Conservation (phyloP, 148 eudicot species). For the Bassia scoparia region DNA sequence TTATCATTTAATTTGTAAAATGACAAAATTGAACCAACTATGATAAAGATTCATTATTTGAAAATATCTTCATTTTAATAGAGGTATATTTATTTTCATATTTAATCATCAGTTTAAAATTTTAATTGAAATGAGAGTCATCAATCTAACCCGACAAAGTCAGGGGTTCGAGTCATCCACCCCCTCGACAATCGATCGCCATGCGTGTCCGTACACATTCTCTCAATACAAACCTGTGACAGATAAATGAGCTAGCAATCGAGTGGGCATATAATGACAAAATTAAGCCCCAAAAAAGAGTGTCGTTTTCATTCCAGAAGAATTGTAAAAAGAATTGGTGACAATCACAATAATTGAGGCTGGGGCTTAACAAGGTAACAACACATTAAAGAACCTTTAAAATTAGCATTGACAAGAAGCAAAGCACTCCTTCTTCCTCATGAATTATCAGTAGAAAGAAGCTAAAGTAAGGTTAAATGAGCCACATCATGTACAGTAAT, state of each 20-base stretch:
- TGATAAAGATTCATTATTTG: not conserved
- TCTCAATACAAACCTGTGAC: not conserved
- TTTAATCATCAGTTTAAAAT: no score
- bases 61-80: no score
- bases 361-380: not conserved
- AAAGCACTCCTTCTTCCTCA: conserved; percentile 2
- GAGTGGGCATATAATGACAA: not conserved
- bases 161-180: no score
- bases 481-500: conserved; percentile 3
- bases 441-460: no score
- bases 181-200: no score
- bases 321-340: not conserved
- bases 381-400: not conserved
- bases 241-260: not conserved
- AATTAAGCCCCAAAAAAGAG: not conserved
- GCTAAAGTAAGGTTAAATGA: not conserved
- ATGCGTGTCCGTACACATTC: conserved; percentile 6
- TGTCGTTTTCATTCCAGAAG: conserved; percentile 1
- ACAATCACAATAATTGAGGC: conserved; percentile 3
- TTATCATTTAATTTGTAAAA: not conserved
- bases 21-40: not conserved
- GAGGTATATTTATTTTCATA: no score
- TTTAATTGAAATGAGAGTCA: no score
- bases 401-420: conserved; percentile 8
- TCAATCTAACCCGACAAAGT: no score